Conservation (phyloP, 345 rosid species). For the Eucalyptus erythrocorys region DNA sequence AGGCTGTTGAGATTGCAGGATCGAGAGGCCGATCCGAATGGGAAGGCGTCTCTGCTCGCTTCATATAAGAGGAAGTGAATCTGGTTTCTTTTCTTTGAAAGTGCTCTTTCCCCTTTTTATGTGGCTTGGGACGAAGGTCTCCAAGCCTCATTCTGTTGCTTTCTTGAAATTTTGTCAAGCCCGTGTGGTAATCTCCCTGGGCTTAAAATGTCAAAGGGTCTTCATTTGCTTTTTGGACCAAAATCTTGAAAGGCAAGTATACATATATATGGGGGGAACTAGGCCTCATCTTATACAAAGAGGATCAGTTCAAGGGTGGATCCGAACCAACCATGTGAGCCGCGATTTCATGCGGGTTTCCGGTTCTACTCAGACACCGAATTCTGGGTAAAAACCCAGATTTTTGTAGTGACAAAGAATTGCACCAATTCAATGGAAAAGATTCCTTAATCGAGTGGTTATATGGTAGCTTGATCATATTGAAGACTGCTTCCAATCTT, state of each 20-base stretch:
- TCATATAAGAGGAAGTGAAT: constrained; percentile 22
- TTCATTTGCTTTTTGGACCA: not conserved
- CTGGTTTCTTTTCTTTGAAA: not conserved
- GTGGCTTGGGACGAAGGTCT: not conserved
- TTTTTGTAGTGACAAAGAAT: not conserved
- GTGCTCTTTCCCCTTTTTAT: not conserved
- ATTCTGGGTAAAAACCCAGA: not conserved
- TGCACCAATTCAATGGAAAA: not conserved
- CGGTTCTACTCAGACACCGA: not conserved
- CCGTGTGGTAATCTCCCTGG: not conserved
- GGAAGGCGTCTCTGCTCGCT: constrained; percentile 34
- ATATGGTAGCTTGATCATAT: not conserved
- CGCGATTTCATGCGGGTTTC: not conserved
- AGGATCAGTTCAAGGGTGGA: not conserved
- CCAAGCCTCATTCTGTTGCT: not conserved
- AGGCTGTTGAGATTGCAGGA: constrained; percentile 36
- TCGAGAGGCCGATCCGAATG: not conserved
- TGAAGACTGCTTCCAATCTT: not conserved
- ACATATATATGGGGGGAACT: not conserved
- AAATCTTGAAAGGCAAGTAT: not conserved
- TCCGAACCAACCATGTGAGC: not conserved
- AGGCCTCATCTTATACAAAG: not conserved
- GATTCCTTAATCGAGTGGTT: not conserved
- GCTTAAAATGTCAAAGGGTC: not conserved
- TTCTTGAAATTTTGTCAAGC: not conserved